These are phyloP conservation scores for Cercospora citrullina DNA, from an alignment of 2,329 filamentous ascomycete species.

Conservation along the genomic window DNA sequence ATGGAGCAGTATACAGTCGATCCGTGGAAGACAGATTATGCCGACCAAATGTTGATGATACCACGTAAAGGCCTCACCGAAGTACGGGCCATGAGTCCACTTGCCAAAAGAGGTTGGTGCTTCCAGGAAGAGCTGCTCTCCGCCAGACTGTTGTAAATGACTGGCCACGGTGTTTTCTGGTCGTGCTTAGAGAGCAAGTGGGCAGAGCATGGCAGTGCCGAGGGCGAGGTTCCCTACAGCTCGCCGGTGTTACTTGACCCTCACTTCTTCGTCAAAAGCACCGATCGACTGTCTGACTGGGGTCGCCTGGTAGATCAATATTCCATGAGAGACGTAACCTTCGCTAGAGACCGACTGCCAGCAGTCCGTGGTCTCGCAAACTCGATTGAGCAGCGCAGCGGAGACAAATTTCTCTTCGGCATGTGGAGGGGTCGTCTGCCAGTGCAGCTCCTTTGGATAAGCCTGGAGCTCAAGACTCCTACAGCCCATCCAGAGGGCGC, in stretches of 20 bases:
- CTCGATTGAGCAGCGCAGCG: neutral
- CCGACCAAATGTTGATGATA: neutral
- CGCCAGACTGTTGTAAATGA: neutral
- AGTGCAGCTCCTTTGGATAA: neutral
- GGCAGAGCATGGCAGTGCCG: neutral
- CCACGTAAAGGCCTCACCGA: neutral
- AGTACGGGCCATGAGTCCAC: neutral
- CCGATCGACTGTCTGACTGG: neutral
- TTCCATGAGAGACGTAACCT: neutral
- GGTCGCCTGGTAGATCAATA: neutral
- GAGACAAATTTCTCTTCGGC: neutral
- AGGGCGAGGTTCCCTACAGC: neutral
- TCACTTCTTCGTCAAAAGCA: neutral
- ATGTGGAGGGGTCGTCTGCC: neutral
- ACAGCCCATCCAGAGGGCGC: neutral
- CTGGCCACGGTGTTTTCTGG: neutral
- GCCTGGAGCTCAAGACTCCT: neutral
- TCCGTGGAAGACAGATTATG: neutral
- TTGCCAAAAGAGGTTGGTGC: neutral
- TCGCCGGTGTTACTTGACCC: neutral
- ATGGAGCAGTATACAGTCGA: neutral
- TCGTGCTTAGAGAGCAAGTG: neutral
- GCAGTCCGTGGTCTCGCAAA: neutral
- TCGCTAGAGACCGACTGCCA: neutral
- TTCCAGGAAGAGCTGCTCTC: neutral